Conservation (phyloP, 208 protist species). For the Leishmania mexicana region DNA sequence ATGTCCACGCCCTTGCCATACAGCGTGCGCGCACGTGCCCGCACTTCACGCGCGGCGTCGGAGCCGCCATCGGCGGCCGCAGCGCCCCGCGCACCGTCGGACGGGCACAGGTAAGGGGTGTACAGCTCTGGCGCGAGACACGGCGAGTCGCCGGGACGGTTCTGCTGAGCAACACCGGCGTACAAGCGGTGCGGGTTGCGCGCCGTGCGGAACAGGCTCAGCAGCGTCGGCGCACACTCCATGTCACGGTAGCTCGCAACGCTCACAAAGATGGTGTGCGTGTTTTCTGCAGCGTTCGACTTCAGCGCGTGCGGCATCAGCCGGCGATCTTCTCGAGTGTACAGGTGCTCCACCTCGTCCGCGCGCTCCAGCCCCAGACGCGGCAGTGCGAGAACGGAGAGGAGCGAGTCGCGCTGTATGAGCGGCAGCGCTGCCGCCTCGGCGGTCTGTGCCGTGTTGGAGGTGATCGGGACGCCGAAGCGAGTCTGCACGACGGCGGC, state of each 20-base stretch:
- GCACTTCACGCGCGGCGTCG: slow-evolving; percentile 10
- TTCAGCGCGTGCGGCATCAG: slow-evolving; percentile 21
- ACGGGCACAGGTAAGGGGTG: slow-evolving; percentile 23
- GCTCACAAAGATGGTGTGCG: slow-evolving; percentile 84
- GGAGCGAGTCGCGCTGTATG: slow-evolving; percentile 7
- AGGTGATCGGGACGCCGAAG: slow-evolving; percentile 10
- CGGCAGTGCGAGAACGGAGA: slow-evolving; percentile 20
- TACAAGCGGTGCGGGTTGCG: slow-evolving; percentile 69
- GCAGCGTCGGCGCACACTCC: slow-evolving; percentile 81
- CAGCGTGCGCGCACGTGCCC: slow-evolving; percentile 2
- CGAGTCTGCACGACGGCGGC: slow-evolving; percentile 31
- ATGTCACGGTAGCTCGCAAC: slow-evolving; percentile 89
- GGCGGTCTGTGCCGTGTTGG: neutral
- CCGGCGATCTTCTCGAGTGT: slow-evolving; percentile 8
- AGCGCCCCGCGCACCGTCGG: neutral
- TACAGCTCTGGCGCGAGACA: slow-evolving; percentile 50
- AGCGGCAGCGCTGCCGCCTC: slow-evolving; percentile 1
- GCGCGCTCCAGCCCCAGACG: slow-evolving; percentile 6
- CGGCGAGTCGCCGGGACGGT: slow-evolving; percentile 39
- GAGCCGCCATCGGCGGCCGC: neutral
- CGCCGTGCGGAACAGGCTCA: slow-evolving; percentile 70
- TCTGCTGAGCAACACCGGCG: slow-evolving; percentile 88
- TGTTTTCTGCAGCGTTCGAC: slow-evolving; percentile 14
- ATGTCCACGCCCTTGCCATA: slow-evolving; percentile 7
- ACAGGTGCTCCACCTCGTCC: slow-evolving; percentile 21